phyloP scores from a whole-genome alignment of 441 rosid genomes.

The Hura crepitans region DNA sequence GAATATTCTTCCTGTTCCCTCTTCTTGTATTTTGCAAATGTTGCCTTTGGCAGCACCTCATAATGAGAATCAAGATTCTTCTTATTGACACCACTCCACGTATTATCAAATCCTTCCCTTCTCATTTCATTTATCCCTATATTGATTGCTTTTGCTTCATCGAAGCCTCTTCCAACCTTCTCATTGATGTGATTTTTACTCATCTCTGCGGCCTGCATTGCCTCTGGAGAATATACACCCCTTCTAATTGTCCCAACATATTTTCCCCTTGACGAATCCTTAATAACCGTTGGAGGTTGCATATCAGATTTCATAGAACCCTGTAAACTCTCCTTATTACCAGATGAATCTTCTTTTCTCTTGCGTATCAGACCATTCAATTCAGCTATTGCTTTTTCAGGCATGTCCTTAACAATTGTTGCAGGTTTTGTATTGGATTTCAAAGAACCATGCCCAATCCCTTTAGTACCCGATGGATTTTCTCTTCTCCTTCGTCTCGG shows the following conservation, averaged over 20 bases:
- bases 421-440: conserved; percentile 20
- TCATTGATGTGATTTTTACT: conserved; percentile 18
- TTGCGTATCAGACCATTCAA: conserved; percentile 26
- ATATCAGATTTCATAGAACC: too few species aligned
- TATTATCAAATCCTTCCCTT: conserved; percentile 18
- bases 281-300: too few species aligned
- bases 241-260: conserved; percentile 62
- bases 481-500: conserved; percentile 24
- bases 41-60: conserved; percentile 19
- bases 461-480: conserved; percentile 27
- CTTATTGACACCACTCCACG: conserved; percentile 11
- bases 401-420: conserved; percentile 16
- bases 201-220: conserved; percentile 20
- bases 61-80: conserved; percentile 20
- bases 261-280: conserved; percentile 47
- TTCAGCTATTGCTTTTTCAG: conserved; percentile 29
- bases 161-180: conserved; percentile 16
- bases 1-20: conserved; percentile 25
- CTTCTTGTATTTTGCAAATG: conserved; percentile 21
- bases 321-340: too few species aligned
- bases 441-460: conserved; percentile 31
- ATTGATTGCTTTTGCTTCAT: conserved; percentile 21
- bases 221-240: conserved; percentile 22
- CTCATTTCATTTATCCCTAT: conserved; percentile 20
- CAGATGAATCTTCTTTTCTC: conserved; percentile 27